Evolutionary conservation across 345 rosid species (phyloP).

Genomic region (Fremontodendron californicum): DNA sequence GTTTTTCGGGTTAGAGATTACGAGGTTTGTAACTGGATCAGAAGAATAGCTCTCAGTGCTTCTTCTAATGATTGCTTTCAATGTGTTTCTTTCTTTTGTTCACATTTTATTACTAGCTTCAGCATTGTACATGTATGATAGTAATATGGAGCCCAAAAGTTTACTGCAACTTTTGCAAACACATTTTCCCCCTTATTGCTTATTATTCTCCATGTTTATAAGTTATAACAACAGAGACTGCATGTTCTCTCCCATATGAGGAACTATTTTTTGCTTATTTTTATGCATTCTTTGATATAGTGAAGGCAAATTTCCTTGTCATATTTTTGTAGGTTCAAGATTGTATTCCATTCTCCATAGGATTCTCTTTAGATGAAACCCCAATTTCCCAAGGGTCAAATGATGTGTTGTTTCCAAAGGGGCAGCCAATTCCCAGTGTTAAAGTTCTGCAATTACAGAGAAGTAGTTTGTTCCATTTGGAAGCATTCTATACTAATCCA

Average conservation of each 20-base stretch:
- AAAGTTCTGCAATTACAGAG: slow-evolving; percentile 57
- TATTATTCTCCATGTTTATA: neutral
- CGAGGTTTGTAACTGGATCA: slow-evolving; percentile 31
- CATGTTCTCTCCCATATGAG: neutral
- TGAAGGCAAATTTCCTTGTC: neutral
- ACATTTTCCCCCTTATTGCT: neutral
- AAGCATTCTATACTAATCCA: slow-evolving; percentile 52
- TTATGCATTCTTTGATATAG: neutral
- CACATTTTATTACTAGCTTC: neutral
- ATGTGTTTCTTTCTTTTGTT: neutral
- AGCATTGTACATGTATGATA: neutral
- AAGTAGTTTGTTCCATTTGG: slow-evolving; percentile 42
- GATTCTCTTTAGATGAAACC: slow-evolving; percentile 53
- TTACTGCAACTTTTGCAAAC: neutral
- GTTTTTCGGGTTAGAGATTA: slow-evolving; percentile 48
- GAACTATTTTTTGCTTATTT: neutral
- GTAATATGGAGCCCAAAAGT: neutral
- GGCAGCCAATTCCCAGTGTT: slow-evolving; percentile 62
- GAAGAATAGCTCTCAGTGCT: neutral
- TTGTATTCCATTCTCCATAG: slow-evolving; percentile 61
- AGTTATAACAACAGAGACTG: neutral
- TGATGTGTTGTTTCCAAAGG: slow-evolving; percentile 53
- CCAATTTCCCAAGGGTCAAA: slow-evolving; percentile 39
- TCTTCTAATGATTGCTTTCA: neutral
- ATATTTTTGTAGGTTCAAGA: slow-evolving; percentile 59